Percentiles rank a stretch among this genome's conserved stretches.
Conservation (phyloP, 2,329 filamentous ascomycete species). For the Diaporthe australafricana region DNA sequence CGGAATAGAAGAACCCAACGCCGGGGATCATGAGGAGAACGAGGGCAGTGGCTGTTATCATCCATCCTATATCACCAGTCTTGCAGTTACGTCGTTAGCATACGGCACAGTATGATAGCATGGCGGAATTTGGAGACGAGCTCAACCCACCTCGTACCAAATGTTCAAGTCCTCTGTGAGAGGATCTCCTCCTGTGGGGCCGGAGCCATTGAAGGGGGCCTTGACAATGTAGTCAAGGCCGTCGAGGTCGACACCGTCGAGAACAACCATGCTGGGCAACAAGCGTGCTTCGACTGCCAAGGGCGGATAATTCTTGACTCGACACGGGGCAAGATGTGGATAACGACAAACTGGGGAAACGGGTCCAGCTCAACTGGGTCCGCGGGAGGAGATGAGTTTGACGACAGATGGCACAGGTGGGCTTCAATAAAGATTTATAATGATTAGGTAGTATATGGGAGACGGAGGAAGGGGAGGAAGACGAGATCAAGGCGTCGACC, state of each 20-base stretch:
- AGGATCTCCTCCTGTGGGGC: constrained; percentile 75
- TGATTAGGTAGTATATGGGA: not conserved
- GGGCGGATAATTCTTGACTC: constrained; percentile 17
- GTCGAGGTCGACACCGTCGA: constrained; percentile 56
- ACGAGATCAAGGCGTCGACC: not conserved
- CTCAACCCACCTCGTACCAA: constrained; percentile 74
- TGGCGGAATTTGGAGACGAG: constrained; percentile 39
- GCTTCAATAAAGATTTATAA: not conserved
- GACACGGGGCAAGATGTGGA: not conserved
- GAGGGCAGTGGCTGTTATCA: constrained; percentile 83
- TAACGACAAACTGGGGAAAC: not conserved
- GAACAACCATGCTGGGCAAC: constrained; percentile 46
- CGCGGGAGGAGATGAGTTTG: not conserved
- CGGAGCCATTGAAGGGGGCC: constrained; percentile 73
- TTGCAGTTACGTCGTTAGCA: constrained; percentile 51
- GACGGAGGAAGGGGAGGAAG: not conserved
- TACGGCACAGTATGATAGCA: constrained; percentile 33
- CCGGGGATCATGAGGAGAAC: constrained; percentile 94
- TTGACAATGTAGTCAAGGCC: constrained; percentile 57
- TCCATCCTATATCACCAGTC: constrained; percentile 87
- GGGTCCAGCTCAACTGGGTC: constrained; percentile 24
- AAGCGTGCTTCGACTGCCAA: not conserved
- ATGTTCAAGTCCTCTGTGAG: constrained; percentile 78
- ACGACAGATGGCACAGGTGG: not conserved
- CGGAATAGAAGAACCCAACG: constrained; percentile 94